Base-by-base conservation (phyloP, 805 yeast species). In the Yarrowia phangngaensis region DNA sequence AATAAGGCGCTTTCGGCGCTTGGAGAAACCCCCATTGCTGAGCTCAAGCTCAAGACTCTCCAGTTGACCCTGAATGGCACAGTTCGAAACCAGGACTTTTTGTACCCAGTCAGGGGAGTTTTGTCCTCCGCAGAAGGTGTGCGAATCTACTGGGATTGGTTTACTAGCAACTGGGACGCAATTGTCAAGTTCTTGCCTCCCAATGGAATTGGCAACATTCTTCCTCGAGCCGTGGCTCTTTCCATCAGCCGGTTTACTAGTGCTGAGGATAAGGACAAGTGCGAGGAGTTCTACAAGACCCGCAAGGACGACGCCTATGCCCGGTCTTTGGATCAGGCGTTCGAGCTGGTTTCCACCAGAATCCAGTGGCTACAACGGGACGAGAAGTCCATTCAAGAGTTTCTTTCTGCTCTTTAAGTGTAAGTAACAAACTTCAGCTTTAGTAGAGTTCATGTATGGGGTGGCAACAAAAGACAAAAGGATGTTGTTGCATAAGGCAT, bases 81-180 rank as follows among this genome's bases (percentile, higher is more conserved):
- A 29, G 70, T 83, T 53, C 76, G 78, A 56, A 51, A 63, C 8
- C 94, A 85, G 69, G 95, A 85, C 64, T 74, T 82, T 49, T 78
- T 78, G 67, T 73, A 79, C 55, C 94, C 95, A 55, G 72, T 90
- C 77, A 75, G 70, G 52, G 89, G 92, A 31, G 69, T 86, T 69
- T 71, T 82, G 58, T 59, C 74, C n/a, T 79, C 79, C 58, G 72
- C 68, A 47, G 71, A 69, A 32, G 95, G 95, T 68, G 70, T 82
- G 51, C 76, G 77, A 55, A 74, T 78, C 12, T 67, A 82, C 55
- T 89, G 89, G 86, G 50, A 60, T 12, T 90, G 95, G 95, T 60
- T 65, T 16, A 72, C 74, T 57, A 58, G 51, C 8, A 80, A 89
- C 65, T 90, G 94, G 90, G 87, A 78, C 51, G 73, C 69, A 34